Evolutionary conservation across 768 basidiomycete species (phyloP), one percentile per base, ranked within the genome.

Genomic region (Nidularia sp.): DNA sequence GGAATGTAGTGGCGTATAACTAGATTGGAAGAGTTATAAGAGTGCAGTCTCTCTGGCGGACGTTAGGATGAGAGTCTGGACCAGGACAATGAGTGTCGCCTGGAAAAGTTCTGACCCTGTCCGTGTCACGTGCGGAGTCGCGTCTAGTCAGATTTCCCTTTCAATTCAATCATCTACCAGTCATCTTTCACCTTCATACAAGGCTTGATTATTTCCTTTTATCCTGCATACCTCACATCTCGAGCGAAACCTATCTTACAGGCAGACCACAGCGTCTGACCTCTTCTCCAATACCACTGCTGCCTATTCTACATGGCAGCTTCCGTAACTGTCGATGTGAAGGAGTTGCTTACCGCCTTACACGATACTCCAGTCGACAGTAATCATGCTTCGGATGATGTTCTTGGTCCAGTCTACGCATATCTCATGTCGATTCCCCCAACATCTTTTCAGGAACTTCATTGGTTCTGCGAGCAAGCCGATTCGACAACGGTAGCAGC

Each of bases 391-490:
- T 68, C 77, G 34, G 79, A 83, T 57, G 66, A 65, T 34, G 67
- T 80, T 15, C 71, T 90, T 7, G 70, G 63, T 1, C 69, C 64
- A 2, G 64, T 88, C 41, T 86, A 77, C 61, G 66, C 64, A 9
- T 79, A 83, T 62, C 69, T 90, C 7, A 77, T 86, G 67, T 67
- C 64, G 15, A 68, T 75, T 0, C 68, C 72, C 3, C 66, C 70
- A 47, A 63, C 66, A 45, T 56, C 68, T 33, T 62, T 64, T 43
- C 74, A 76, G 47, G 66, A 70, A 33, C 55, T 78, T 49, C 93
- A 97, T 60, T 95, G 92, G 91, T 95, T 88, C 64, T 97, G 94
- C 66, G 65, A 70, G 31, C 75, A 77, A 35, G 86, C 85, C 3
- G 70, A 79, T 33, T 63, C 74, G 6, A 69, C 80, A 34, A 84